phyloP scores from a whole-genome alignment of 495 filamentous ascomycete species.

The Neurospora sp. region DNA sequence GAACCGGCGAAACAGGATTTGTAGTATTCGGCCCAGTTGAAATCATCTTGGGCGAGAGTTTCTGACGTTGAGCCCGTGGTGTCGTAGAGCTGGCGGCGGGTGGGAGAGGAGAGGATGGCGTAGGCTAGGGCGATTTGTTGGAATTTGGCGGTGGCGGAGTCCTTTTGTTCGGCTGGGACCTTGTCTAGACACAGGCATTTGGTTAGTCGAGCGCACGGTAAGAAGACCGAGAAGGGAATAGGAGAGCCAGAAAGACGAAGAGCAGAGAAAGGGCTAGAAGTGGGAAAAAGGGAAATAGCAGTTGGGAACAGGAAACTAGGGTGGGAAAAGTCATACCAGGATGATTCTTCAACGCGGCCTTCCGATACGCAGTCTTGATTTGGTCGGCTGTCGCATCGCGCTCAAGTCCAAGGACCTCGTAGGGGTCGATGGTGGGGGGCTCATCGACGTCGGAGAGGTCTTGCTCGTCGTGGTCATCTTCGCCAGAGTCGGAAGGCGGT shows the following conservation, averaged over 20 bases:
- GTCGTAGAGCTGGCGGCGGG: constrained; percentile 75
- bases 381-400: constrained; percentile 55
- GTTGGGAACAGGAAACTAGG: too few species aligned
- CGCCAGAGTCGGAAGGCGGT: not conserved
- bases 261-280: too few species aligned
- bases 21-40: constrained; percentile 87
- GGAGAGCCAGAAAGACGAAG: not conserved
- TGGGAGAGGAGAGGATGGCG: constrained; percentile 73
- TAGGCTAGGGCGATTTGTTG: constrained; percentile 90
- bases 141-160: constrained; percentile 65
- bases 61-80: constrained; percentile 79
- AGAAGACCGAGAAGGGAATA: too few species aligned
- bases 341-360: constrained; percentile 80
- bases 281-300: not conserved
- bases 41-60: constrained; percentile 56
- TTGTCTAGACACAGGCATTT: constrained; percentile 32
- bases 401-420: constrained; percentile 64
- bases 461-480: constrained; percentile 1
- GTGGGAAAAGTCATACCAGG: constrained; percentile 51
- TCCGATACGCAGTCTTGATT: constrained; percentile 79
- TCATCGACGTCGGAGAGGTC: constrained; percentile 28
- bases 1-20: constrained; percentile 65
- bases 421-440: constrained; percentile 59
- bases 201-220: too few species aligned
- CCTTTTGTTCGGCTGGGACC: constrained; percentile 49